phyloP scores from a whole-genome alignment of 108 stramenopile species.

The Cyclotella distinguenda region DNA sequence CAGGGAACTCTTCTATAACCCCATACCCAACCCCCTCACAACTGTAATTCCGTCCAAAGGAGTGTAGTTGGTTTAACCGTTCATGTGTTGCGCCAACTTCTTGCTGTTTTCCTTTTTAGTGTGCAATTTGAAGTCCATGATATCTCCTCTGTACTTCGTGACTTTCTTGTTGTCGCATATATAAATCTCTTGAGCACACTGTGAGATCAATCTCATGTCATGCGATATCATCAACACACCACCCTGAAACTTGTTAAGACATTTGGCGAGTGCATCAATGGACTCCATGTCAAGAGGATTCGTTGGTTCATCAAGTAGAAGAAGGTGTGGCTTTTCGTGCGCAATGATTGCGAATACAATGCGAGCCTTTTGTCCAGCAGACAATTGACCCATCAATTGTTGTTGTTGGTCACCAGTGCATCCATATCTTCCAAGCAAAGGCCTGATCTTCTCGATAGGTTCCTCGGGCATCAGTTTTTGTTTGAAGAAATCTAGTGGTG shows the following conservation, averaged over 20 bases:
- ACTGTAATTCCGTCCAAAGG: too few relatives aligned
- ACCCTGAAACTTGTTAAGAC: constrained; percentile 95
- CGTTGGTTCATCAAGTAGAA: constrained; percentile 98
- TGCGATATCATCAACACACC: constrained; percentile 98
- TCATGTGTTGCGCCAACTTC: constrained; percentile 88
- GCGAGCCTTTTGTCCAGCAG: constrained; percentile 96
- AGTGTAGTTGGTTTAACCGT: constrained; percentile 82
- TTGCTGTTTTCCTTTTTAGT: constrained; percentile 82
- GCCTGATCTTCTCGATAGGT: constrained; percentile 77
- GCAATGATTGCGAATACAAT: constrained; percentile 98
- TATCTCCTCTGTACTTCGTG: constrained; percentile 86
- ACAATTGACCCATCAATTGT: constrained; percentile 87
- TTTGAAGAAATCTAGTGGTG: constrained; percentile 94
- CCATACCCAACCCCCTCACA: too few relatives aligned
- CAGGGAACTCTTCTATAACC: too few relatives aligned
- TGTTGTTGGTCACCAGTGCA: constrained; percentile 87
- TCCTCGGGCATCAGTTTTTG: constrained; percentile 82
- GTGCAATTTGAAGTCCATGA: constrained; percentile 93
- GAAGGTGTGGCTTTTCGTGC: constrained; percentile 91
- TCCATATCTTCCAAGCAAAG: constrained; percentile 93
- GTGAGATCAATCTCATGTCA: constrained; percentile 98
- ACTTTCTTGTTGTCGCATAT: constrained; percentile 93
- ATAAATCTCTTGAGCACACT: constrained; percentile 97
- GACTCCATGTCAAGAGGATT: constrained; percentile 96
- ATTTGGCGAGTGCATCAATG: constrained; percentile 95